These are phyloP conservation scores for Phylloboletellus chloephorus DNA, from an alignment of 1,284 basidiomycete genomes.

Conservation along the genomic window DNA sequence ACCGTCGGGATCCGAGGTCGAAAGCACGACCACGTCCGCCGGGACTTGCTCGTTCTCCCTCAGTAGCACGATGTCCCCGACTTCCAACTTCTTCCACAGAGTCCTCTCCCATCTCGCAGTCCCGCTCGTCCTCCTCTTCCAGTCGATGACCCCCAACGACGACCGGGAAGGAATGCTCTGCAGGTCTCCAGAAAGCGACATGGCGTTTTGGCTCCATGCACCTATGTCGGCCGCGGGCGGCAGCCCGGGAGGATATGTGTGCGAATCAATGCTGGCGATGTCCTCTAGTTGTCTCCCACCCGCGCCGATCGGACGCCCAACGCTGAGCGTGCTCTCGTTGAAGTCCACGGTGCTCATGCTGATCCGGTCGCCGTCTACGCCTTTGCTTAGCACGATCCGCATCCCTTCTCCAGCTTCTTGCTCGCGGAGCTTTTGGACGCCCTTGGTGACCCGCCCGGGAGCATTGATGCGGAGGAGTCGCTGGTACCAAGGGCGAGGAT, in stretches of 20 bases:
- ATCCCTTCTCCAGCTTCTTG: slow-evolving; percentile 69
- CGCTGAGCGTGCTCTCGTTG: slow-evolving; percentile 41
- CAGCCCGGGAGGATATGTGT: slow-evolving; percentile 54
- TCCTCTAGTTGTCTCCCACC: slow-evolving; percentile 55
- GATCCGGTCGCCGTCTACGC: slow-evolving; percentile 35
- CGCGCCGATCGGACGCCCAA: slow-evolving; percentile 25
- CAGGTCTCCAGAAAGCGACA: slow-evolving; percentile 44
- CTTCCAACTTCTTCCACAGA: slow-evolving; percentile 97
- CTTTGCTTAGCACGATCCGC: slow-evolving; percentile 58
- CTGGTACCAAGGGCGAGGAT: slow-evolving; percentile 73
- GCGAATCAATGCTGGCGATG: slow-evolving; percentile 50
- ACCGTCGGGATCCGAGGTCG: slow-evolving; percentile 79
- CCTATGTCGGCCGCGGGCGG: slow-evolving; percentile 17
- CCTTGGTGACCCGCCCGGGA: slow-evolving; percentile 76
- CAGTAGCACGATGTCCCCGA: slow-evolving; percentile 91
- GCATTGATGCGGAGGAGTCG: slow-evolving; percentile 61
- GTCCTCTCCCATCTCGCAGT: slow-evolving; percentile 90
- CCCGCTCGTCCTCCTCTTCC: slow-evolving; percentile 61
- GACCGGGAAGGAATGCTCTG: slow-evolving; percentile 51
- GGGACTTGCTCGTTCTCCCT: slow-evolving; percentile 94
- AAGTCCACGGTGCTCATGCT: slow-evolving; percentile 39
- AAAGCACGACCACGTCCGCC: slow-evolving; percentile 88
- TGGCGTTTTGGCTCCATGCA: slow-evolving; percentile 17
- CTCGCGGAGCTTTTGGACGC: slow-evolving; percentile 81
- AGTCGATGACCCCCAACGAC: slow-evolving; percentile 74